Evolutionary conservation across 345 rosid species (phyloP).

Genomic region (Gossypium ekmanianum): DNA sequence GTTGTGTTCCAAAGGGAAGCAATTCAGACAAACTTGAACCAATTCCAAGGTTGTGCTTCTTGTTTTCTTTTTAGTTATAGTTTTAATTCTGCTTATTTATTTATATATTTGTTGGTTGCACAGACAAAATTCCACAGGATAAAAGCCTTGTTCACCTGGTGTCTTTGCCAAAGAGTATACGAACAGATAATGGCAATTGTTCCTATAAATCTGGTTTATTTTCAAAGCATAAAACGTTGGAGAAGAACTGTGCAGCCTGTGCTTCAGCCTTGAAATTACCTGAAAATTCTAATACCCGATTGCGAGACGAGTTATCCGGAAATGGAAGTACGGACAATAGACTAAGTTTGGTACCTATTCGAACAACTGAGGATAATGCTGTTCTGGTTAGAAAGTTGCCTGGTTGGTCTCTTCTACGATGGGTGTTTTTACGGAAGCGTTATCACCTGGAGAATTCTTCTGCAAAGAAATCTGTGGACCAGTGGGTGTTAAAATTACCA

Average conservation of each 20-base stretch:
- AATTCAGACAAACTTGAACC: conserved; percentile 1
- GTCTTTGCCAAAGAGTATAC: neutral
- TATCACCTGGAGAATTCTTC: conserved; percentile 36
- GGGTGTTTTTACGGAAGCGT: conserved; percentile 33
- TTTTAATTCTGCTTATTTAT: neutral
- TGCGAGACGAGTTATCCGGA: conserved; percentile 9
- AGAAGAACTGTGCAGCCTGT: conserved; percentile 15
- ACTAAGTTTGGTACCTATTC: conserved; percentile 51
- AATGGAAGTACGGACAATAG: conserved; percentile 32
- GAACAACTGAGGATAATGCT: conserved; percentile 28
- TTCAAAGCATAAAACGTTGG: neutral
- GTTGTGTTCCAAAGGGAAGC: conserved; percentile 57
- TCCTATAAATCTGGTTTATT: neutral
- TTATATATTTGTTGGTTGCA: neutral
- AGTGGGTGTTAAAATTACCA: conserved; percentile 46
- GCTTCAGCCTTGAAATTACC: neutral
- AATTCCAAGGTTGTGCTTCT: conserved; percentile 22
- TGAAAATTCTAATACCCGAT: conserved; percentile 15
- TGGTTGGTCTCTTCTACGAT: conserved; percentile 62
- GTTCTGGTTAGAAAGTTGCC: conserved; percentile 18
- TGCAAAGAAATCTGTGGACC: conserved; percentile 42
- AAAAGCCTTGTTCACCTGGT: neutral
- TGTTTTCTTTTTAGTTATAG: neutral
- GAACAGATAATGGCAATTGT: neutral
- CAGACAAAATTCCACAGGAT: neutral